Evolutionary conservation across 1,284 basidiomycete species (phyloP).

Genomic region (Termitomyces sp.): DNA sequence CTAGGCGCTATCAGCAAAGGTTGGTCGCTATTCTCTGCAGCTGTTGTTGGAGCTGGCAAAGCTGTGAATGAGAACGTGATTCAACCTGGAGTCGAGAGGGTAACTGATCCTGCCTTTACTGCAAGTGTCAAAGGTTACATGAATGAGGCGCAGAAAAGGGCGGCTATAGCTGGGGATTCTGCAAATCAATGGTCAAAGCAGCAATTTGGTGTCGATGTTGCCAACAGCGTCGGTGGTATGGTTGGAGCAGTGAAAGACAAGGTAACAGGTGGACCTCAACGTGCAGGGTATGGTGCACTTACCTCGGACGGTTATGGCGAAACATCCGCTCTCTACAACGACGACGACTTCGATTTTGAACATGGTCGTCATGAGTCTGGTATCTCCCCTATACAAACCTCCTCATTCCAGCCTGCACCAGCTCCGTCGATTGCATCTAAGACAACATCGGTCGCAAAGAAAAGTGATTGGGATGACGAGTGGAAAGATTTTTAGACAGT

Average conservation of each 20-base stretch:
- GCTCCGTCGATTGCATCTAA: conserved; percentile 15
- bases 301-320: conserved; percentile 43
- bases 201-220: conserved; percentile 78
- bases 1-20: conserved; percentile 75
- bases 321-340: conserved; percentile 52
- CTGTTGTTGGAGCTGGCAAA: conserved; percentile 66
- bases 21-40: conserved; percentile 79
- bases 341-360: conserved; percentile 50
- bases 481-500: conserved; percentile 69
- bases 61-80: conserved; percentile 76
- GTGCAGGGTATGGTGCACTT: conserved; percentile 55
- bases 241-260: conserved; percentile 53
- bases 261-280: conserved; percentile 37
- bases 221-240: conserved; percentile 57
- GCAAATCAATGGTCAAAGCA: conserved; percentile 71
- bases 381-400: conserved; percentile 13
- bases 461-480: conserved; percentile 65
- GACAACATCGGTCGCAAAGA: conserved; percentile 29
- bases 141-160: conserved; percentile 60
- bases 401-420: conserved; percentile 17
- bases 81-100: conserved; percentile 75
- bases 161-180: conserved; percentile 48
- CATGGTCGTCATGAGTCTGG: conserved; percentile 25
- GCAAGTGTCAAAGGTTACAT: conserved; percentile 68
- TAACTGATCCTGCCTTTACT: conserved; percentile 72